Percentiles rank a stretch among this genome's conserved stretches.
phyloP scores from a whole-genome alignment of 139 green algal species.

The Spirogloea muscicola region DNA sequence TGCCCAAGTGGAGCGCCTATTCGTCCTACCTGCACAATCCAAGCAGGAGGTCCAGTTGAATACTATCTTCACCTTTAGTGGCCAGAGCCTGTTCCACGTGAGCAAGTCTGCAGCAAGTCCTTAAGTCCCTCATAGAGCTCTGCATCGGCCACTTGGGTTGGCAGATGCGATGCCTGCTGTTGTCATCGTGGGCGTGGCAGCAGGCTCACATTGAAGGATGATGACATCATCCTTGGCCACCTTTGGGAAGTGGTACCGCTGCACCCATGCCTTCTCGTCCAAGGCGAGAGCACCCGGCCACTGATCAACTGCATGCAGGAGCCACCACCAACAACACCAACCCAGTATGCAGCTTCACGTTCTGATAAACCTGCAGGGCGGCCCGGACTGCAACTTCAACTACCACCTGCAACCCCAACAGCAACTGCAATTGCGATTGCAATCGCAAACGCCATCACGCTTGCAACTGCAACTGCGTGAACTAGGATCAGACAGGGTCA shows the following conservation, averaged over 20 bases:
- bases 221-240: conserved; percentile 46
- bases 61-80: no score
- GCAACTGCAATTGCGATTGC: no score
- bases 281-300: conserved; percentile 27
- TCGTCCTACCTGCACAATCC: conserved; percentile 31
- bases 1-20: conserved; percentile 59
- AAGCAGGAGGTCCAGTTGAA: no score
- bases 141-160: no score
- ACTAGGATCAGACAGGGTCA: background rate
- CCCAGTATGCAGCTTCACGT: no score
- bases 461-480: background rate
- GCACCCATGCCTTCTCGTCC: conserved; percentile 40
- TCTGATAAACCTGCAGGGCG: background rate
- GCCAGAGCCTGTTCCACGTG: no score
- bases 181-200: no score
- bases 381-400: background rate
- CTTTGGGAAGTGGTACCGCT: conserved; percentile 58
- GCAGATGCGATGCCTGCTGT: no score
- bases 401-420: no score
- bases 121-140: no score
- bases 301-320: conserved; percentile 34
- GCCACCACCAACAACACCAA: no score
- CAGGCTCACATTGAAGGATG: conserved; percentile 58
- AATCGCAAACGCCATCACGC: background rate
- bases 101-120: no score